Evolutionary conservation across 768 basidiomycete genomes (phyloP).

Genomic region (Hygrophorus pudorinus): DNA sequence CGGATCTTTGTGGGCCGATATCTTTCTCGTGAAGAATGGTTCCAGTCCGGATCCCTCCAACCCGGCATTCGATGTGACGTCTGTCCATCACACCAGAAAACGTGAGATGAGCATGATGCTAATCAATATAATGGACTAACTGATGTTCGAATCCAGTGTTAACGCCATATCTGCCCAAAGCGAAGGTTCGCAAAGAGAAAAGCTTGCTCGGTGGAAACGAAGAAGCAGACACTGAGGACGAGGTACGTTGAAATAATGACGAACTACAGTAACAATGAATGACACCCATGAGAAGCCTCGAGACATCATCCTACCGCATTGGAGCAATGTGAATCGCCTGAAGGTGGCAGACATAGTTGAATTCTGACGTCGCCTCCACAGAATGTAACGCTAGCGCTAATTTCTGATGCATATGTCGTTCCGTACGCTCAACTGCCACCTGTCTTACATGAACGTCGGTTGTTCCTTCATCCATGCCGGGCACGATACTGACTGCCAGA

Average conservation of each 20-base stretch:
- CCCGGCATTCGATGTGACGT: constrained; percentile 37
- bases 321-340: constrained; percentile 52
- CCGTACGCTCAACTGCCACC: constrained; percentile 47
- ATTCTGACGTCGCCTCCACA: constrained; percentile 18
- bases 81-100: constrained; percentile 67
- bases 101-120: constrained; percentile 35
- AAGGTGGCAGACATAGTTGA: background rate
- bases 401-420: constrained; percentile 59
- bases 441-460: constrained; percentile 54
- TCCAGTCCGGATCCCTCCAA: constrained; percentile 55
- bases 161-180: constrained; percentile 71
- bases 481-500: background rate
- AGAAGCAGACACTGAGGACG: constrained; percentile 35
- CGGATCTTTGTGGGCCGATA: constrained; percentile 75
- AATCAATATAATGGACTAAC: constrained; percentile 1
- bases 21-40: constrained; percentile 61
- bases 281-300: background rate
- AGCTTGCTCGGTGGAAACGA: constrained; percentile 50
- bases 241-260: constrained; percentile 26
- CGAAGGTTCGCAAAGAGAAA: constrained; percentile 72
- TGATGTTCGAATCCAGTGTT: constrained; percentile 41
- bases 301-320: constrained; percentile 71
- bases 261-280: background rate
- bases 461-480: background rate
- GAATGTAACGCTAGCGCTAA: constrained; percentile 82